Base-by-base conservation (phyloP, 768 basidiomycete species). In the Pleurotus cornucopiae region DNA sequence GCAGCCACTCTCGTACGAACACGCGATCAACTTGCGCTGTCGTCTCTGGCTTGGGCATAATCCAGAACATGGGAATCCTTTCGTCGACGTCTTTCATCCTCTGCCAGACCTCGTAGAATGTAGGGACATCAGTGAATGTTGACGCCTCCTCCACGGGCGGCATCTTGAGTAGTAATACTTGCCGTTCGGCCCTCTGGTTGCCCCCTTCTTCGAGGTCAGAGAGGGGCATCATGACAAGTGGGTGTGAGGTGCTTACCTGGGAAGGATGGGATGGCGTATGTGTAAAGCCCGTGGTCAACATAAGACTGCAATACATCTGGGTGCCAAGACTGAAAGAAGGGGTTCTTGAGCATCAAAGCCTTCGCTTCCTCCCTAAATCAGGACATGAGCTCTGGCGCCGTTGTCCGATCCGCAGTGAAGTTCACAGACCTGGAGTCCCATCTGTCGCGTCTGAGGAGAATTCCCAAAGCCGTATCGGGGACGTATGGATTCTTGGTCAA, bases 301-400 rank as follows among this genome's bases (percentile, higher is more conserved):
- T 91, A 92, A n/a, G 73, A 55, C 41, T 74, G 69, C 20, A 93
- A 73, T 2, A 80, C 83, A 0, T 74, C 77, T 0, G 83, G 81
- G 64, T 91, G 76, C 91, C 91, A 93, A 0, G 75, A 69, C 2
- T 63, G 60, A 67, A 93, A 94, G 76, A 92, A 93, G 0, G 85
- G 78, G 26, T 73, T 80, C 52, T 73, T 68, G 49, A 65, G 59
- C 63, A 91, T 80, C 5, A 69, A 60, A 6, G 61, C 63, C 4
- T 76, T 63, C 1, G 88, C 91, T 57, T 86, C 87, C 38, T 84
- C 79, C 40, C 89, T 88, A 25, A 37, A 23, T 14, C 2, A 13
- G 34, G 14, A 7, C 5, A 12, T 26, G 12, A 34, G 30, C 30
- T 11, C 6, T 11, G 11, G 11, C 9, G 30, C 30, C 11, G 30